Conservation (phyloP, 106 monocot genomes). For the Dendrobium chrysotoxum region DNA sequence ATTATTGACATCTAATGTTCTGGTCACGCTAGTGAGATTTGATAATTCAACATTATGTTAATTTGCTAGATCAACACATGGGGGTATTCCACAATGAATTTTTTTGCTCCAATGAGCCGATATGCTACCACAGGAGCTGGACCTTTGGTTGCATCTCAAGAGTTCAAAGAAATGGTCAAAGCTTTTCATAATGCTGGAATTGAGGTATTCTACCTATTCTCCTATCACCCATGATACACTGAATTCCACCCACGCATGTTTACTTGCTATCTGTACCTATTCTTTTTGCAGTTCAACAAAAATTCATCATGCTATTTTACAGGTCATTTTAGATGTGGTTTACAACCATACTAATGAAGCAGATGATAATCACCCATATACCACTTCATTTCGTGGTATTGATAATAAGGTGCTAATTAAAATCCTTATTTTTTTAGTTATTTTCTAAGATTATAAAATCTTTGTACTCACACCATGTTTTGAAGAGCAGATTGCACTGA, state of each 20-base stretch:
- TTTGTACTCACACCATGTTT: not conserved
- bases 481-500: not conserved
- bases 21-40: not conserved
- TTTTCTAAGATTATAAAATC: not conserved
- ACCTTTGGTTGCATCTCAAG: slow-evolving; percentile 60
- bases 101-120: slow-evolving; percentile 99
- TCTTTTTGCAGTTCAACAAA: slow-evolving; percentile 7
- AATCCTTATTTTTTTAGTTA: not conserved
- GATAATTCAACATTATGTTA: not conserved
- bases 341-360: slow-evolving; percentile 98
- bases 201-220: slow-evolving; percentile 42
- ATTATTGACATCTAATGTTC: not conserved
- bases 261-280: not conserved
- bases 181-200: slow-evolving; percentile 93
- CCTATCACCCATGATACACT: not conserved
- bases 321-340: slow-evolving; percentile 99
- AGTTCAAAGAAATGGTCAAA: slow-evolving; percentile 96
- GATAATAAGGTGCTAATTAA: slow-evolving; percentile 73
- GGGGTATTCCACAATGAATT: slow-evolving; percentile 97
- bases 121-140: slow-evolving; percentile 94
- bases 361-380: slow-evolving; percentile 71
- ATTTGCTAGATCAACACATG: slow-evolving; percentile 82
- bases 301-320: slow-evolving; percentile 11
- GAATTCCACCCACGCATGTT: not conserved
- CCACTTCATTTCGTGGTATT: slow-evolving; percentile 97